Evolutionary conservation across 2,329 filamentous ascomycete species (phyloP).

Genomic region (Aspergillus piperis): DNA sequence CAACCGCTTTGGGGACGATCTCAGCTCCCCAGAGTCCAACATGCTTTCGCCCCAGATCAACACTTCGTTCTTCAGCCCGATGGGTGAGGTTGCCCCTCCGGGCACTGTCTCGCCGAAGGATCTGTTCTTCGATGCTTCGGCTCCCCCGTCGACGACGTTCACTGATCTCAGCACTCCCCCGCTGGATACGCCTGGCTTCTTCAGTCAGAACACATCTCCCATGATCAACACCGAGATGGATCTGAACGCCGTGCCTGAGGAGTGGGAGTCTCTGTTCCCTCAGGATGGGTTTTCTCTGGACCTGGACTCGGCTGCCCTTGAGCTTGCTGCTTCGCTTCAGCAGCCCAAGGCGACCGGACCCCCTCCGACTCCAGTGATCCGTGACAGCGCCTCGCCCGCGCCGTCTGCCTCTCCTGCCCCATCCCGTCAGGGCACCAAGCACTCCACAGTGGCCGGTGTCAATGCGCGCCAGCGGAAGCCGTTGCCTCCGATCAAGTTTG

Average conservation of each 20-base stretch:
- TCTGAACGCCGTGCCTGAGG: conserved; percentile 54
- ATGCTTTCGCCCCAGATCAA: conserved; percentile 31
- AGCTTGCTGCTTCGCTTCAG: conserved; percentile 30
- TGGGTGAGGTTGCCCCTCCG: conserved; percentile 35
- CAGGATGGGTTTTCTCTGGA: conserved; percentile 29
- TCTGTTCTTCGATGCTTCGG: conserved; percentile 71
- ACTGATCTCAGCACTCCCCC: conserved; percentile 84
- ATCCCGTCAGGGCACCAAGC: conserved; percentile 21
- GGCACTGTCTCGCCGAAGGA: conserved; percentile 84
- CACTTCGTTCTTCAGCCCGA: conserved; percentile 50
- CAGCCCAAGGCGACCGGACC: conserved; percentile 21
- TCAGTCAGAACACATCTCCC: conserved; percentile 76
- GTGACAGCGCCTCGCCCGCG: conserved; percentile 14
- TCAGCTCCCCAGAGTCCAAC: conserved; percentile 26
- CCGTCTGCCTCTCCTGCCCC: conserved; percentile 44
- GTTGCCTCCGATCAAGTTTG: conserved; percentile 74
- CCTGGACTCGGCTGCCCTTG: conserved; percentile 36
- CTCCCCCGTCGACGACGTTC: conserved; percentile 78
- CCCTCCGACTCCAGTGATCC: conserved; percentile 31
- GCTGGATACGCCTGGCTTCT: conserved; percentile 71
- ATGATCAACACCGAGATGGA: conserved; percentile 65
- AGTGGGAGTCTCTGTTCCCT: conserved; percentile 68
- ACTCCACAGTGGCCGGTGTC: conserved; percentile 45
- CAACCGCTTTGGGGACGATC: conserved; percentile 28
- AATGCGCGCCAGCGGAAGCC: conserved; percentile 76